Conservation (phyloP, 1,139 yeast genomes). For the Blastobotrys elegans region DNA sequence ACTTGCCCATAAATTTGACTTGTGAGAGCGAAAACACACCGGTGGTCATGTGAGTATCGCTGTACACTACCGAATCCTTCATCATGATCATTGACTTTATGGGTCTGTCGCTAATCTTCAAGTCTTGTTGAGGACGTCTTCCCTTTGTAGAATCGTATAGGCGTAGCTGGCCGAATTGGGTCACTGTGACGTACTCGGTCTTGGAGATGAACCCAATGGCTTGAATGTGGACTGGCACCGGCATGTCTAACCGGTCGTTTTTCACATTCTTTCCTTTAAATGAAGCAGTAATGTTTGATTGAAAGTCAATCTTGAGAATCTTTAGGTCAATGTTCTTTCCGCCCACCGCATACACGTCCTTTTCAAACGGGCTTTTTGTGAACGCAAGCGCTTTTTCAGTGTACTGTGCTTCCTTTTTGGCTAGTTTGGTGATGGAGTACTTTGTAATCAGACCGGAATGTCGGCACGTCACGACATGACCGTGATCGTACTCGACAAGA, state of each 20-base stretch:
- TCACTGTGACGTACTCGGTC: constrained; percentile 44
- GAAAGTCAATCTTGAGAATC: constrained; percentile 21
- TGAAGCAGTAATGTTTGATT: constrained; percentile 14
- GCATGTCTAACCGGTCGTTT: constrained; percentile 34
- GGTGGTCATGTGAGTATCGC: constrained; percentile 26
- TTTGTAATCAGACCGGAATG: constrained; percentile 18
- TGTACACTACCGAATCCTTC: constrained; percentile 20
- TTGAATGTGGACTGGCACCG: constrained; percentile 37
- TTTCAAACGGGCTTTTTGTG: constrained; percentile 14
- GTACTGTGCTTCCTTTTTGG: background rate
- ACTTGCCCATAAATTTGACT: constrained; percentile 22
- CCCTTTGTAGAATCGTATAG: constrained; percentile 32
- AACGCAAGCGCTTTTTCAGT: constrained; percentile 13
- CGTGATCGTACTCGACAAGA: constrained; percentile 9
- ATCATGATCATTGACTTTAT: constrained; percentile 22
- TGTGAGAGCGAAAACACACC: constrained; percentile 20
- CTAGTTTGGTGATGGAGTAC: constrained; percentile 9
- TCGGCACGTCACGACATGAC: constrained; percentile 15
- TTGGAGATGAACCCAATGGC: constrained; percentile 30
- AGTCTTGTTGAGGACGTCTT: constrained; percentile 28
- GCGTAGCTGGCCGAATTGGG: constrained; percentile 58
- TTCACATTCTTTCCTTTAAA: constrained; percentile 39
- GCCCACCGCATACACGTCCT: constrained; percentile 33
- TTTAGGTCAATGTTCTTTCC: constrained; percentile 46
- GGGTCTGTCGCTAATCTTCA: constrained; percentile 22